These are phyloP conservation scores for Penicillium maclennaniae DNA, from an alignment of 495 filamentous ascomycete species.

Conservation along the genomic window DNA sequence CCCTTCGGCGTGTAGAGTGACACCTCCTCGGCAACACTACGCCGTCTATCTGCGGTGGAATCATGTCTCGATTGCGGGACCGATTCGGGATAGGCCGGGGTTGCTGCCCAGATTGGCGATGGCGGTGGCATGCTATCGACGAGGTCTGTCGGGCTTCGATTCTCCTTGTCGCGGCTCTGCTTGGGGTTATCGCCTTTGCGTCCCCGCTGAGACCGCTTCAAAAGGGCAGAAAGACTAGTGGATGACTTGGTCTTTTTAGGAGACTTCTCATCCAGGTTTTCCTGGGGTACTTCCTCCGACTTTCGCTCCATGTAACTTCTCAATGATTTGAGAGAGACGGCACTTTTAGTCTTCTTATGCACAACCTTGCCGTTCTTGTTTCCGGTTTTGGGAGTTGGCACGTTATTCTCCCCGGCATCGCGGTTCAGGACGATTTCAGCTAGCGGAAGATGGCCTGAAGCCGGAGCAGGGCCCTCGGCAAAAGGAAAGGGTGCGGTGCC, in stretches of 20 bases:
- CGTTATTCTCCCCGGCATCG: constrained; percentile 26
- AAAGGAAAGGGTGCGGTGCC: constrained; percentile 24
- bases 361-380: constrained; percentile 34
- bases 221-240: constrained; percentile 64
- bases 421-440: constrained; percentile 40
- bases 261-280: constrained; percentile 39
- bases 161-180: constrained; percentile 67
- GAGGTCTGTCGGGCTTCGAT: constrained; percentile 52
- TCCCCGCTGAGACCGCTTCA: constrained; percentile 43
- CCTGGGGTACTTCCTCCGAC: constrained; percentile 35
- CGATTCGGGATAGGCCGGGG: constrained; percentile 40
- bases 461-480: constrained; percentile 19
- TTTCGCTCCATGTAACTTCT: constrained; percentile 54
- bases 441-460: constrained; percentile 30
- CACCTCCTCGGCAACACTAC: constrained; percentile 53
- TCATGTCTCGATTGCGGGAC: constrained; percentile 17
- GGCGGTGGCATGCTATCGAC: constrained; percentile 55
- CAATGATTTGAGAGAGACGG: constrained; percentile 61
- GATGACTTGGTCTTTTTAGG: constrained; percentile 84
- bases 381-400: constrained; percentile 17
- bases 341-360: constrained; percentile 64
- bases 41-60: constrained; percentile 35
- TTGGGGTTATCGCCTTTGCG: constrained; percentile 45
- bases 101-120: constrained; percentile 76
- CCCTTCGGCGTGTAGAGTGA: constrained; percentile 57